A percentile compares a stretch with the other conserved stretches of the same genome.
These are phyloP conservation scores for Colletotrichum godetiae DNA, from an alignment of 2,329 filamentous ascomycete genomes.

Conservation along the genomic window DNA sequence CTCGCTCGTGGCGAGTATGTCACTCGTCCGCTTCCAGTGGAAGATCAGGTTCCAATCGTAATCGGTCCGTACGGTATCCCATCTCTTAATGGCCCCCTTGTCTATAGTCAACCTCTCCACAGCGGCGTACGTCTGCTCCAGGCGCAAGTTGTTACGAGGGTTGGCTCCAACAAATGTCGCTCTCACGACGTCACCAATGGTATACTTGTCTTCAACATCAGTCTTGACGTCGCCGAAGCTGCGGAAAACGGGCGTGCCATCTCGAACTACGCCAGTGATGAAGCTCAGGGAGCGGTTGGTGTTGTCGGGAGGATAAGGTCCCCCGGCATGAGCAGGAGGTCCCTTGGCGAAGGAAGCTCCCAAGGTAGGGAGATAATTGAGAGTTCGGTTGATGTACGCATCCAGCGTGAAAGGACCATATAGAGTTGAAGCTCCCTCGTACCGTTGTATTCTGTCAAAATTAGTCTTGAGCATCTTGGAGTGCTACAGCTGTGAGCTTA, in stretches of 20 bases:
- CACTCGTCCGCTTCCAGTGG: conserved; percentile 80
- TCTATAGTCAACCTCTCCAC: conserved; percentile 70
- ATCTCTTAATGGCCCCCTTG: conserved; percentile 49
- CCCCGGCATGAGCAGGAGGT: conserved; percentile 48
- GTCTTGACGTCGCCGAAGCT: conserved; percentile 75
- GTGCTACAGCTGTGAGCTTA: conserved; percentile 40
- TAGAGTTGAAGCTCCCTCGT: conserved; percentile 90
- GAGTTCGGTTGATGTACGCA: conserved; percentile 85
- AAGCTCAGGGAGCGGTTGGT: conserved; percentile 80
- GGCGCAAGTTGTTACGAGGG: conserved; percentile 84
- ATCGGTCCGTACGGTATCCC: conserved; percentile 79
- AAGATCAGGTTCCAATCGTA: conserved; percentile 86
- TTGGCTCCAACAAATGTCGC: conserved; percentile 87
- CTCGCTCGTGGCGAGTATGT: conserved; percentile 78
- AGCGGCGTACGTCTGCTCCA: conserved; percentile 81
- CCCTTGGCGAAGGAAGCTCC: conserved; percentile 1
- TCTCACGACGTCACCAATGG: conserved; percentile 67
- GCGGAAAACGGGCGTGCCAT: conserved; percentile 72
- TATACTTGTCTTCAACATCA: conserved; percentile 63
- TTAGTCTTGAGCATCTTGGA: conserved; percentile 40
- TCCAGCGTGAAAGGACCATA: conserved; percentile 87
- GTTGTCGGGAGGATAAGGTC: conserved; percentile 80
- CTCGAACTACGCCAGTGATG: conserved; percentile 81
- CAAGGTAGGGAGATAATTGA: conserved; percentile 27
- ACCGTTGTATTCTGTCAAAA: conserved; percentile 73